Evolutionary conservation across 805 yeast species (phyloP).

Genomic region (Aciculoconidium aculeatum): DNA sequence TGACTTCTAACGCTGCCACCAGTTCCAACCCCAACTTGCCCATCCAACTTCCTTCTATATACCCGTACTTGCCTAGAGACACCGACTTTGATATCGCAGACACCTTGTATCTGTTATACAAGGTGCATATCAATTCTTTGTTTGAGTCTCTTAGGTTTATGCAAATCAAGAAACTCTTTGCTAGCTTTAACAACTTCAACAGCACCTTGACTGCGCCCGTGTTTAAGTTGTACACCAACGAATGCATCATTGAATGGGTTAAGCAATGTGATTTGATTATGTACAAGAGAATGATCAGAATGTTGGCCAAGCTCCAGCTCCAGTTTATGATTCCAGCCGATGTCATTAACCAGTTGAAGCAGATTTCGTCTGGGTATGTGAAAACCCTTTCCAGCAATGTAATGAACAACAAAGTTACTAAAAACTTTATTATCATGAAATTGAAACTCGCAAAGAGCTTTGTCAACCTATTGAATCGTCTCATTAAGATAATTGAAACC

Average conservation of each 20-base stretch:
- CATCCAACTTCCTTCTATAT: slow-evolving; percentile 32
- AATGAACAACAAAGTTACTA: slow-evolving; percentile 39
- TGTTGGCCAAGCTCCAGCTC: slow-evolving; percentile 57
- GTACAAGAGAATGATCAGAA: slow-evolving; percentile 48
- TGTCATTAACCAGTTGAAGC: slow-evolving; percentile 49
- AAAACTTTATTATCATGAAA: slow-evolving; percentile 46
- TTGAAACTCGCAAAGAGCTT: slow-evolving; percentile 49
- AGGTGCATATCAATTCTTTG: slow-evolving; percentile 55
- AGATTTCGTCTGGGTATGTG: slow-evolving; percentile 45
- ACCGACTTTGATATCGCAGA: slow-evolving; percentile 54
- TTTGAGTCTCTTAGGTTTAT: slow-evolving; percentile 63
- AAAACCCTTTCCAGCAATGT: slow-evolving; percentile 38
- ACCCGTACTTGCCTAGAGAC: slow-evolving; percentile 38
- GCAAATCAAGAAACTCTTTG: slow-evolving; percentile 56
- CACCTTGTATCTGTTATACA: slow-evolving; percentile 57
- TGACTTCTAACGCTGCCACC: slow-evolving; percentile 4
- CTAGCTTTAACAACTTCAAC: slow-evolving; percentile 47
- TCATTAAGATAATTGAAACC: slow-evolving; percentile 50
- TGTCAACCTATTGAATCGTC: slow-evolving; percentile 45
- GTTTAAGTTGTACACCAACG: slow-evolving; percentile 48
- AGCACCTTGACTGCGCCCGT: slow-evolving; percentile 57
- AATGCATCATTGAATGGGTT: slow-evolving; percentile 56
- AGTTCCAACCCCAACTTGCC: slow-evolving; percentile 10
- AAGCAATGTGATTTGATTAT: slow-evolving; percentile 58
- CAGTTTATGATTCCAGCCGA: slow-evolving; percentile 49